Percentiles rank a stretch among this genome's conserved stretches.
Conservation (phyloP, 345 rosid genomes). For the sweet orange (Citrus sinensis) region DNA sequence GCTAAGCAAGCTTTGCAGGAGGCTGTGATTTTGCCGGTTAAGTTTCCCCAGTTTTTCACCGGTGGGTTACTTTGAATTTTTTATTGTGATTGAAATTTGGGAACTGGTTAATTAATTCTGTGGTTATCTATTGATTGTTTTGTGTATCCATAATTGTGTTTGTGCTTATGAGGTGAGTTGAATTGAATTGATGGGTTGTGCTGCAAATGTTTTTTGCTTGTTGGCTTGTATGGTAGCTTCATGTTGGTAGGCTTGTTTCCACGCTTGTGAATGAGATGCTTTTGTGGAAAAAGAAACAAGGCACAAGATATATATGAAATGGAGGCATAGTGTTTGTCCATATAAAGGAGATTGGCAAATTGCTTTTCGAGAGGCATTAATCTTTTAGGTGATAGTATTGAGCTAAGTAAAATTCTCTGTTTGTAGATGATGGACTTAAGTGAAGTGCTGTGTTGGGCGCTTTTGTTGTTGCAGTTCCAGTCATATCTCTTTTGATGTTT, state of each 20-base stretch:
- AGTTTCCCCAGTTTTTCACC: slow-evolving; percentile 93
- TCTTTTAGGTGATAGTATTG: background rate
- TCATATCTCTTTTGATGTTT: background rate
- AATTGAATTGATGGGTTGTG: background rate
- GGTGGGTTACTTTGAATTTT: slow-evolving; percentile 36
- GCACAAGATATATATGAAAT: background rate
- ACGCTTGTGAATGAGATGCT: background rate
- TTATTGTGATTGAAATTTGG: background rate
- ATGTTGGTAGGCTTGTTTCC: background rate
- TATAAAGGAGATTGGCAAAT: background rate
- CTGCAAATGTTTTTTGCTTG: background rate
- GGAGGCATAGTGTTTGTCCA: background rate
- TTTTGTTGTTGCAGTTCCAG: background rate
- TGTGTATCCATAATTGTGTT: too few species aligned
- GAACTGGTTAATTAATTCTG: background rate
- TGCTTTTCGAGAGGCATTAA: background rate
- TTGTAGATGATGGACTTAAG: background rate
- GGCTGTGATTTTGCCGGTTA: slow-evolving; percentile 93
- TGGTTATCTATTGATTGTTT: background rate
- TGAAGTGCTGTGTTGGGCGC: background rate
- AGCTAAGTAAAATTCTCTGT: background rate
- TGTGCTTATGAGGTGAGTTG: too few species aligned
- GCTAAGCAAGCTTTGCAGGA: slow-evolving; percentile 91
- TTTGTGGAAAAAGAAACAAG: background rate
- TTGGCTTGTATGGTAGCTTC: background rate